Conservation (phyloP, 2,329 filamentous ascomycete species). For the Elsinoe arachidis region DNA sequence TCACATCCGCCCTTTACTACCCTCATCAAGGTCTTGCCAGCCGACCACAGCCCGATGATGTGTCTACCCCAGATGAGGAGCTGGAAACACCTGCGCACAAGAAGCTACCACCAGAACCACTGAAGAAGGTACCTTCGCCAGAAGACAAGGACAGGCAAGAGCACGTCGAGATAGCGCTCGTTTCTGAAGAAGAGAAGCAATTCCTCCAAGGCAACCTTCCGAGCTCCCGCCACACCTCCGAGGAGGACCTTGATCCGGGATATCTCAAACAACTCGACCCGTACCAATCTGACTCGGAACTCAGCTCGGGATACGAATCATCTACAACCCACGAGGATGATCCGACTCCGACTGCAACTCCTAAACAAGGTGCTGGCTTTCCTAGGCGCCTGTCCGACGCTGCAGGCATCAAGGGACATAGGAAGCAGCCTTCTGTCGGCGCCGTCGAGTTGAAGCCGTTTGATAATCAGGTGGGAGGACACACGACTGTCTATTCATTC, state of each 20-base stretch:
- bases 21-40: conserved; percentile 56
- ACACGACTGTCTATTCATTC: conserved; percentile 93
- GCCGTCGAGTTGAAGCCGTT: conserved; percentile 96
- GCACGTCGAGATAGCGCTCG: conserved; percentile 55
- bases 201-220: conserved; percentile 52
- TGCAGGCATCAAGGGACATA: conserved; percentile 17
- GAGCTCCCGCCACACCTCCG: conserved; percentile 26
- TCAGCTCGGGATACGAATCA: conserved; percentile 33
- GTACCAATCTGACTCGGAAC: conserved; percentile 28
- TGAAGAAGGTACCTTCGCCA: conserved; percentile 12
- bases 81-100: not conserved
- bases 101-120: not conserved
- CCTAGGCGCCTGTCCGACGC: not conserved
- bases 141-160: conserved; percentile 22
- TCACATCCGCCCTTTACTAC: conserved; percentile 75
- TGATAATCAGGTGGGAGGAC: conserved; percentile 92
- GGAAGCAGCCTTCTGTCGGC: conserved; percentile 55
- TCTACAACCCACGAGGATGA: conserved; percentile 41
- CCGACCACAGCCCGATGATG: not conserved
- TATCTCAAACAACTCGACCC: conserved; percentile 21
- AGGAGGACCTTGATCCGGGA: conserved; percentile 24
- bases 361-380: conserved; percentile 19
- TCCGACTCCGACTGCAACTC: conserved; percentile 40
- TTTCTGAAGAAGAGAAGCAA: conserved; percentile 52
- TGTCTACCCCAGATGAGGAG: conserved; percentile 5